Evolutionary conservation across 1,284 basidiomycete species (phyloP), one percentile per base, ranked within the genome.

Genomic region (Cryptococcus sp.): DNA sequence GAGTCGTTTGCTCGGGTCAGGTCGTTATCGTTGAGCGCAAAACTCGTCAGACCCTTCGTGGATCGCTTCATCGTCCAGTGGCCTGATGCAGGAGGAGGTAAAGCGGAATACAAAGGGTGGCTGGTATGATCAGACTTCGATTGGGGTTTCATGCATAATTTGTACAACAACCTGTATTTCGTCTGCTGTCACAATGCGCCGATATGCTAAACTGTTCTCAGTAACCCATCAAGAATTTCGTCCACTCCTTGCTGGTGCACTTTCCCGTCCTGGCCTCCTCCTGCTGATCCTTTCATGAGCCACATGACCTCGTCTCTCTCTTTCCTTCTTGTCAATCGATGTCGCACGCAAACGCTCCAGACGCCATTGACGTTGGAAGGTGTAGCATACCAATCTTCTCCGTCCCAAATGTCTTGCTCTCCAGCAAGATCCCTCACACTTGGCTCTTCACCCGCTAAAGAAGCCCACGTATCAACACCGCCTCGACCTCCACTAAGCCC

Each of bases 1-100:
- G 96, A 99, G 77, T 94, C 93, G 0, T 96, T 96, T 73, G 93
- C 96, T 6, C 86, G 96, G 16, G 93, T 97, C 6, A 82, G 80
- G 29, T 83, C 84, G 0, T 81, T 98, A 19, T 95, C 91, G 15
- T 81, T 97, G 17, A 92, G 93, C 22, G 95, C 87, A 25, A 90
- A 85, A 68, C 79, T 99, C 45, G 81, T 98, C 20, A 83, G 86
- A 38, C 85, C 84, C 10, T 79, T 95, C 43, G 93, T 92, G 7
- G 93, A 98, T 77, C 85, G 86, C 49, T 93, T 95, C 72, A 72
- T 94, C 55, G 88, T 91, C 16, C 92, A 95, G 72, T 95, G 92
- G 92, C 87, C 87, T 19, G 80, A 84, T 43, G 78, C 87, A 46
- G 72, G 82, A 26, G 29, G 29, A 1, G 29, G 17, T 17, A 52